These are phyloP conservation scores for Ceratocystis variospora DNA, from an alignment of 2,329 filamentous ascomycete genomes.

Conservation along the genomic window DNA sequence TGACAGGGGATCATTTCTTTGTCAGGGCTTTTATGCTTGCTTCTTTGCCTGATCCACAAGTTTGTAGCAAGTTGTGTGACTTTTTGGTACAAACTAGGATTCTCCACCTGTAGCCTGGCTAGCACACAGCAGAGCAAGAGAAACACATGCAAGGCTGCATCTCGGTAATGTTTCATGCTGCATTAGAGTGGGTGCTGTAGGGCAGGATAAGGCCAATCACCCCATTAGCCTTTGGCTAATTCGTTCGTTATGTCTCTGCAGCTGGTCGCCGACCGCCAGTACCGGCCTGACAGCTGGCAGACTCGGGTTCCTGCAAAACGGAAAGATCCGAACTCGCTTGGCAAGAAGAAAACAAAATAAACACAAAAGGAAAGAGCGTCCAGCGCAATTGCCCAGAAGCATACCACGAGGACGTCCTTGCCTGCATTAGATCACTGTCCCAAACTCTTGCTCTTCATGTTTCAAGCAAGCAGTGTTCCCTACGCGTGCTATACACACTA, in stretches of 20 bases:
- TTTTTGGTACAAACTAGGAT: neutral
- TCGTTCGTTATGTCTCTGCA: neutral
- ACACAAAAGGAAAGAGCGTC: neutral
- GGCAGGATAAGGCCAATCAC: neutral
- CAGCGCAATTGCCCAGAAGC: too few species aligned
- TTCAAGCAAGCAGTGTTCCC: neutral
- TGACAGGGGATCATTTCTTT: neutral
- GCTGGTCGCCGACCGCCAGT: neutral
- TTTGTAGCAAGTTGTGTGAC: neutral
- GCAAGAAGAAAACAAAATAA: neutral
- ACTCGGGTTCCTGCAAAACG: neutral
- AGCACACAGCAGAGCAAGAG: neutral
- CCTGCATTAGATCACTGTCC: neutral
- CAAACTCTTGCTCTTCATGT: neutral
- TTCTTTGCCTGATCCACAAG: neutral
- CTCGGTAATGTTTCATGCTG: constrained; percentile 6
- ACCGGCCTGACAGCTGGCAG: neutral
- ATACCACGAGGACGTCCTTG: neutral
- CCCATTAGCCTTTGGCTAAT: too few species aligned
- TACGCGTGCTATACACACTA: neutral
- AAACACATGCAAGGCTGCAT: neutral
- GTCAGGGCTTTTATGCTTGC: neutral
- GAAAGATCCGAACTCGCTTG: neutral
- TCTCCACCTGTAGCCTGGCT: neutral
- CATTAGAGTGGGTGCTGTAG: neutral